These are phyloP conservation scores for Dimocarpus longan DNA, from an alignment of 345 rosid genomes.

Conservation along the genomic window DNA sequence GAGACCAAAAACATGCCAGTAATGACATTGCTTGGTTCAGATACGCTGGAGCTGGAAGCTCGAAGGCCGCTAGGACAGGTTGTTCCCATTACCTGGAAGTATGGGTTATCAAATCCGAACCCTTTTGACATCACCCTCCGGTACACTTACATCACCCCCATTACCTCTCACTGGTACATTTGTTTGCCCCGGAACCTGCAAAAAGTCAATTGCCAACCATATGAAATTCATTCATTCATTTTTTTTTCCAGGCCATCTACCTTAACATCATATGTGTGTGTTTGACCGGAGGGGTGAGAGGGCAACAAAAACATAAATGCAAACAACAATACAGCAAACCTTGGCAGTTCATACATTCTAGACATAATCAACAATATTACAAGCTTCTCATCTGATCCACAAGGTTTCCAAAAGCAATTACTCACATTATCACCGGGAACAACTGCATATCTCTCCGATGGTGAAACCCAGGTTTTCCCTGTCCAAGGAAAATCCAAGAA, in stretches of 20 bases:
- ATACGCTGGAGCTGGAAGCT: not conserved
- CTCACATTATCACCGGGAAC: slow-evolving; percentile 91
- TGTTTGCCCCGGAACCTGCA: slow-evolving; percentile 44
- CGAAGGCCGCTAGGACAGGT: not conserved
- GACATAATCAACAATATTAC: not conserved
- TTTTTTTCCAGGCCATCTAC: too few relatives aligned
- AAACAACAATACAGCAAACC: not conserved
- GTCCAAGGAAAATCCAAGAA: slow-evolving; percentile 21
- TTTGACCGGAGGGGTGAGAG: not conserved
- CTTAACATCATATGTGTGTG: not conserved
- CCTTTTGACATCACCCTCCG: slow-evolving; percentile 69
- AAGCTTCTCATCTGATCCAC: not conserved
- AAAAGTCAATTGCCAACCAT: not conserved
- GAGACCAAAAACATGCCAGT: not conserved
- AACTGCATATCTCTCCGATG: slow-evolving; percentile 87
- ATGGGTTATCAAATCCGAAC: slow-evolving; percentile 42
- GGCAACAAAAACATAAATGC: not conserved
- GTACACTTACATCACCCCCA: slow-evolving; percentile 71
- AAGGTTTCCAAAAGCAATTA: not conserved
- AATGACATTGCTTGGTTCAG: not conserved
- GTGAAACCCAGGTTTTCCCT: slow-evolving; percentile 92
- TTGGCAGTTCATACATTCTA: not conserved
- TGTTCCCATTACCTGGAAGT: not conserved
- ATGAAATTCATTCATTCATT: not conserved
- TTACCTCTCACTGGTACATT: slow-evolving; percentile 42